A percentile compares a stretch with the other conserved stretches of the same genome.
Evolutionary conservation across 352 stramenopile species (phyloP).

Genomic region (Globisporangium echinulatum): DNA sequence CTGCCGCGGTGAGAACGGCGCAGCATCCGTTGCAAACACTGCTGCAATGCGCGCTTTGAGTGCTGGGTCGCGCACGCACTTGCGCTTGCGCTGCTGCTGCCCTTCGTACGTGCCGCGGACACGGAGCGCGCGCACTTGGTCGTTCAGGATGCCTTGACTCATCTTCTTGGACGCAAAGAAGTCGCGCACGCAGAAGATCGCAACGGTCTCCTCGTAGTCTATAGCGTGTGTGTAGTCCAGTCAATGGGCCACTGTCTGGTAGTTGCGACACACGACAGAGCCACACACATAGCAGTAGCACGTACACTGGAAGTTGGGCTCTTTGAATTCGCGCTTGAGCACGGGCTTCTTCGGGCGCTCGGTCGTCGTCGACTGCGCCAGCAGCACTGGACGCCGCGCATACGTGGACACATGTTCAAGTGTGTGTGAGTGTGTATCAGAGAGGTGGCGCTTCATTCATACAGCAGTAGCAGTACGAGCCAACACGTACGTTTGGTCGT

Average conservation of each 20-base stretch:
- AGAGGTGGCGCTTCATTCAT: no score
- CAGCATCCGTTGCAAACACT: constrained; percentile 19
- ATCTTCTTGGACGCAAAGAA: constrained; percentile 71
- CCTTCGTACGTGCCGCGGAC: constrained; percentile 34
- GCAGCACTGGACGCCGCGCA: constrained; percentile 1
- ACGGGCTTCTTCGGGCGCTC: constrained; percentile 33
- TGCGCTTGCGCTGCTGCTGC: constrained; percentile 25
- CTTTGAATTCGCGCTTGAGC: constrained; percentile 78
- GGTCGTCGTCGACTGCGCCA: constrained; percentile 2
- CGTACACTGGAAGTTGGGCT: constrained; percentile 68
- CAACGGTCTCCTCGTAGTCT: constrained; percentile 80
- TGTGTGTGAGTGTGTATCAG: no score
- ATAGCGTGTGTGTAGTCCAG: neutral
- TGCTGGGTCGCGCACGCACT: constrained; percentile 15
- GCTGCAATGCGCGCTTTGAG: constrained; percentile 38
- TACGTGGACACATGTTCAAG: no score
- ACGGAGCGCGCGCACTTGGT: constrained; percentile 55
- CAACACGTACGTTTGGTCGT: constrained; percentile 15
- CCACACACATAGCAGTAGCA: neutral
- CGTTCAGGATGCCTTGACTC: constrained; percentile 67
- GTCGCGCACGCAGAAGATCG: constrained; percentile 65
- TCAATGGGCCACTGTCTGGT: neutral
- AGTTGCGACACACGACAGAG: no score
- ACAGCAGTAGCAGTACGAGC: no score
- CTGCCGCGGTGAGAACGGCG: constrained; percentile 22